A percentile compares a stretch with the other conserved stretches of the same genome.
Conservation (phyloP, 1,284 basidiomycete genomes). For the Puccinia coronata region DNA sequence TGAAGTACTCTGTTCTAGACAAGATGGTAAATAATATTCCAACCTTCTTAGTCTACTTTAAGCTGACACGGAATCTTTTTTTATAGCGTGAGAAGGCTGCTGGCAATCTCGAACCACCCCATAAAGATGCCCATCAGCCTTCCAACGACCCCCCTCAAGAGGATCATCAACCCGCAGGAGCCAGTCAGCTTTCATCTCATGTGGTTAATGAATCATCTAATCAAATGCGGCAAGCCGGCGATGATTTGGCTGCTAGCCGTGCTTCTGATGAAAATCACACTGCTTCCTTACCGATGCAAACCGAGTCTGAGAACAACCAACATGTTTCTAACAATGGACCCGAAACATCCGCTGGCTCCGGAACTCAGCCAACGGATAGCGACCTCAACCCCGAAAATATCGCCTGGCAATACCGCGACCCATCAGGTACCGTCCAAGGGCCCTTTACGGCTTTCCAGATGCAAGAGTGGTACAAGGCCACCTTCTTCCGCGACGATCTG, state of each 20-base stretch:
- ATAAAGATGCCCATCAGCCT: constrained; percentile 17
- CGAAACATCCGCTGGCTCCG: not conserved
- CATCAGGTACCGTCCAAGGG: constrained; percentile 43
- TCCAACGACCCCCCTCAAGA: not conserved
- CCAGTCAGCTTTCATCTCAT: not conserved
- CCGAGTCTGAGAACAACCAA: not conserved
- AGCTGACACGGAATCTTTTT: not conserved
- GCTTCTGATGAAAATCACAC: not conserved
- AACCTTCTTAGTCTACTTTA: not conserved
- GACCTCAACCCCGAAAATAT: constrained; percentile 42
- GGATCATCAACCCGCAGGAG: not conserved
- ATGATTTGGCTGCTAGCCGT: not conserved
- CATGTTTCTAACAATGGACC: not conserved
- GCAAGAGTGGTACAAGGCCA: constrained; percentile 49
- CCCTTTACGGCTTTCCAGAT: constrained; percentile 48
- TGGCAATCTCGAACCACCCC: constrained; percentile 14
- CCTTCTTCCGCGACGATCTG: constrained; percentile 36
- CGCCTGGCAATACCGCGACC: constrained; percentile 47
- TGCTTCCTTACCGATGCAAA: not conserved
- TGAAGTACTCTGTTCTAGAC: constrained; percentile 44
- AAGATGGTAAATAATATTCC: constrained; percentile 27
- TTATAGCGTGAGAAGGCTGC: constrained; percentile 43
- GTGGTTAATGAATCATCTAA: not conserved
- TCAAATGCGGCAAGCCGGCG: not conserved
- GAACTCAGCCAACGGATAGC: not conserved